Base-by-base conservation (phyloP, 2,329 filamentous ascomycete genomes). In the Bertia moriformis region DNA sequence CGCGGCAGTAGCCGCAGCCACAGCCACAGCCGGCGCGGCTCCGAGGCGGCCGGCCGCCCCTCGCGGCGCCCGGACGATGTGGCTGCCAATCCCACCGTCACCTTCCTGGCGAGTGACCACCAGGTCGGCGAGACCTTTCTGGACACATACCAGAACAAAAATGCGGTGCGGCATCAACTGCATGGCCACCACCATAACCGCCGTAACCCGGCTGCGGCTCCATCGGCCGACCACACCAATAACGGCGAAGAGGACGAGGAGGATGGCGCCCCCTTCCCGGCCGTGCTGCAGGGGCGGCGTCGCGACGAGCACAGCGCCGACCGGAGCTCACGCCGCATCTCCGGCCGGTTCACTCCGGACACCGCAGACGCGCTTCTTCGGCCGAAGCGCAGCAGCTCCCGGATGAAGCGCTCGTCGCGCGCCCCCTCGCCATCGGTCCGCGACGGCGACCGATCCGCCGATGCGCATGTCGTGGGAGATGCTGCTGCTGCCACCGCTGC, bases 181-280 rank as follows among this genome's bases (percentile, higher is more conserved):
- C n/a, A n/a, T n/a, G n/a, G n/a, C n/a, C 38, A 3, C 15, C 20
- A 14, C 29, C 43, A 14, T 38, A 39, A 17, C 39, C 38, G 19
- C 30, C 35, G 14, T 27, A 38, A 14, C 20, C 22, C 18, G 50
- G 57, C 5, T 56, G 61, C 14, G 52, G n/a, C n/a, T n/a, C n/a
- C n/a, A n/a, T n/a, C n/a, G n/a, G n/a, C 59, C 7, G 38, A 43
- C 17, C 43, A 45, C n/a, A 45, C 47, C 12, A 42, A 44, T 17
- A 42, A 41, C 38, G 29, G 48, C 0, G n/a, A n/a, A n/a, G 55
- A 59, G 10, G 54, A 53, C 4, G 51, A 61, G 2, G 72, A 82
- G 17, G 78, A 83, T 14, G 76, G 75, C 13, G 82, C 82, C 0
- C 81, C 82, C 1, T 81, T 74, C 14, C 81, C 82, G 0, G 68